Evolutionary conservation across 306 rosid genomes (phyloP), one percentile per base, ranked within the genome.

Genomic region (Acacia crassicarpa): DNA sequence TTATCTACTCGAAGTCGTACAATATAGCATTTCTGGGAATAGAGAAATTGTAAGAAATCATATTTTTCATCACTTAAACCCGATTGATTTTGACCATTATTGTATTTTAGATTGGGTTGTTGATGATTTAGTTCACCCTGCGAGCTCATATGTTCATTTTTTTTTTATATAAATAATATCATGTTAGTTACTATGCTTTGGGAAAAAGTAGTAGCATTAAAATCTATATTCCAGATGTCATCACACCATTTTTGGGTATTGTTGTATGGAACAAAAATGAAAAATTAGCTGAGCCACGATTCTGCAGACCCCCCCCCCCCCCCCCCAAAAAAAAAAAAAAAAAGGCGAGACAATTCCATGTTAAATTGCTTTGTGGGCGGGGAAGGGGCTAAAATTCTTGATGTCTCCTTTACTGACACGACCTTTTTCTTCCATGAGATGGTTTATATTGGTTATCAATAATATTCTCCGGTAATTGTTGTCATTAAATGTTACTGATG

Each of bases 1-100:
- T 95, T 84, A 88, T 95, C 82, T 93, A 93, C 90, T 91, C 99
- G 10, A 53, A 83, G 7, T 84, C 90, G 17, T 95, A 95, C 79
- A 89, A 95, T 56, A 93, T 95, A 73, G 75, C 94, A 11, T 91
- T 95, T 85, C 90, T 93, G 69, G 99, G 99, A 81, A 82, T 93
- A 4, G 98, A 95, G 88, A 91, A 93, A 84, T 80, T 93, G 99
- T 95, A 81, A 90, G 97, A 80, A 71, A 80, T 59, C 61, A 35
- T 72, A 0, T 56, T 78, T 46, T 63, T 65, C 2, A 25, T 72
- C 30, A 38, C 46, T 1, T 10, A 32, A 12, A 41, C 20, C 51
- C 38, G 11, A 56, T 20, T 72, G 46, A 5, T 15, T 35, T 6
- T 2, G 32, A 6, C 48, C 40, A 5, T 19, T 32, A 3, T 35